phyloP scores from a whole-genome alignment of 2,329 filamentous ascomycete genomes.

The Cephalotrichum gorgonifer region DNA sequence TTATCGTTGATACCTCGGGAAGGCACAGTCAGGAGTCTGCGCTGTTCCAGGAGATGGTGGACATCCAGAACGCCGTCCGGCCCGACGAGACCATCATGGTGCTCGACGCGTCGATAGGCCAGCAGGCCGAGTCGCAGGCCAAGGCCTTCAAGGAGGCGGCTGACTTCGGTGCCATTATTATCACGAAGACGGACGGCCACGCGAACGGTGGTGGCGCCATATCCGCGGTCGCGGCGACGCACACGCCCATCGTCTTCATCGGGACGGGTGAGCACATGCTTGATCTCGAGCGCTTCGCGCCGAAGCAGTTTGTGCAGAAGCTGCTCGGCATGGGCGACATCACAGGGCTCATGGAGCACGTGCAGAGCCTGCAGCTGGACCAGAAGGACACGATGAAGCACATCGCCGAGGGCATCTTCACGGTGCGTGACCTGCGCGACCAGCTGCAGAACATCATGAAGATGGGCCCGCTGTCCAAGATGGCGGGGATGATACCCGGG shows the following conservation, averaged over 20 bases:
- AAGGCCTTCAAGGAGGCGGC: slow-evolving; percentile 96
- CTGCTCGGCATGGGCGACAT: slow-evolving; percentile 96
- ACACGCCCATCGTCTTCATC: slow-evolving; percentile 95
- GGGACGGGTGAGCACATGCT: slow-evolving; percentile 97
- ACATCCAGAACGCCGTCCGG: slow-evolving; percentile 77
- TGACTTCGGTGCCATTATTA: slow-evolving; percentile 96
- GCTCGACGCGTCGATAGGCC: slow-evolving; percentile 89
- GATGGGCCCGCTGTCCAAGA: slow-evolving; percentile 95
- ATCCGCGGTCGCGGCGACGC: slow-evolving; percentile 89
- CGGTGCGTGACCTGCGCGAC: slow-evolving; percentile 84
- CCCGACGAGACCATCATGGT: slow-evolving; percentile 99
- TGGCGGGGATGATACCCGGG: slow-evolving; percentile 97
- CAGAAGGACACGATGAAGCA: slow-evolving; percentile 99
- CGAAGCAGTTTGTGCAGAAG: slow-evolving; percentile 88
- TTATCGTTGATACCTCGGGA: slow-evolving; percentile 96
- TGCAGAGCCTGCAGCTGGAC: slow-evolving; percentile 88
- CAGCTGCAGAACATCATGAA: slow-evolving; percentile 99
- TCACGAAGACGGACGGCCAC: slow-evolving; percentile 96
- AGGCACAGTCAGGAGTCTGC: slow-evolving; percentile 91
- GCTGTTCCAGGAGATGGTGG: slow-evolving; percentile 93
- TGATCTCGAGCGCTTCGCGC: slow-evolving; percentile 85
- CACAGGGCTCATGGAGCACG: slow-evolving; percentile 88
- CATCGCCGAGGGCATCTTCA: slow-evolving; percentile 93
- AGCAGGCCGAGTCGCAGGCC: slow-evolving; percentile 88
- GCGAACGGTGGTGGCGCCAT: slow-evolving; percentile 95